These are phyloP conservation scores for Podaxis rugospora DNA, from an alignment of 768 basidiomycete genomes.

Conservation along the genomic window DNA sequence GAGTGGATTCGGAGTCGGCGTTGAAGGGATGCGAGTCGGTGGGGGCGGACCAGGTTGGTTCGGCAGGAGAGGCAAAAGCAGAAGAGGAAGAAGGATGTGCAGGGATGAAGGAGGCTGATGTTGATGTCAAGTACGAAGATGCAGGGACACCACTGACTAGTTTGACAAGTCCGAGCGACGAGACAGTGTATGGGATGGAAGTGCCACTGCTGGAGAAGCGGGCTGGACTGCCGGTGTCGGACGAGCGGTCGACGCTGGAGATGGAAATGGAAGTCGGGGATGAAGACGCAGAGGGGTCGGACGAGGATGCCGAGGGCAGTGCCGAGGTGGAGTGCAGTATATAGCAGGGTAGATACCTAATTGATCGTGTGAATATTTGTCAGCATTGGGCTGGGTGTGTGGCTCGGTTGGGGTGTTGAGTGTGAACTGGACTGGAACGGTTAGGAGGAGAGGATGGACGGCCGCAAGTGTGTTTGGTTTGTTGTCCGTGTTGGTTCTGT, in stretches of 20 bases:
- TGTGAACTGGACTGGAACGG: constrained; percentile 18
- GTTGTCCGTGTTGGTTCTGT: constrained; percentile 10
- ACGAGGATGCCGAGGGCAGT: constrained; percentile 24
- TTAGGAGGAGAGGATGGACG: constrained; percentile 7
- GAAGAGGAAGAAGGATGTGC: constrained; percentile 2
- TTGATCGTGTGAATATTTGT: constrained; percentile 12
- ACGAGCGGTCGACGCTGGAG: constrained; percentile 24
- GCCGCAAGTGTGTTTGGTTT: constrained; percentile 15
- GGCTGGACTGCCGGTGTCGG: constrained; percentile 22
- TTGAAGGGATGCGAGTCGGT: constrained; percentile 1
- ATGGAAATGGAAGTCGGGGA: constrained; percentile 31
- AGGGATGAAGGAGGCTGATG: constrained; percentile 22
- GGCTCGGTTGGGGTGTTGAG: constrained; percentile 17
- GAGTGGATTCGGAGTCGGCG: constrained; percentile 4
- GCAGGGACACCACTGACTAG: constrained; percentile 44
- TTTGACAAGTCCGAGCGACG: constrained; percentile 54
- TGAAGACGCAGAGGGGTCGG: constrained; percentile 39
- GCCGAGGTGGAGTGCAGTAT: constrained; percentile 20
- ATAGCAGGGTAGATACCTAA: constrained; percentile 11
- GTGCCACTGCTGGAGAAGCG: constrained; percentile 17
- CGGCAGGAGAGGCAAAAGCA: not conserved
- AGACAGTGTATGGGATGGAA: constrained; percentile 42
- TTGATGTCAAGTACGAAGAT: constrained; percentile 43
- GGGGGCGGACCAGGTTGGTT: constrained; percentile 11
- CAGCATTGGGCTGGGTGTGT: not conserved